A percentile compares a stretch with the other conserved stretches of the same genome.
Conservation (phyloP, 148 eudicot genomes). For the Silene latifolia region DNA sequence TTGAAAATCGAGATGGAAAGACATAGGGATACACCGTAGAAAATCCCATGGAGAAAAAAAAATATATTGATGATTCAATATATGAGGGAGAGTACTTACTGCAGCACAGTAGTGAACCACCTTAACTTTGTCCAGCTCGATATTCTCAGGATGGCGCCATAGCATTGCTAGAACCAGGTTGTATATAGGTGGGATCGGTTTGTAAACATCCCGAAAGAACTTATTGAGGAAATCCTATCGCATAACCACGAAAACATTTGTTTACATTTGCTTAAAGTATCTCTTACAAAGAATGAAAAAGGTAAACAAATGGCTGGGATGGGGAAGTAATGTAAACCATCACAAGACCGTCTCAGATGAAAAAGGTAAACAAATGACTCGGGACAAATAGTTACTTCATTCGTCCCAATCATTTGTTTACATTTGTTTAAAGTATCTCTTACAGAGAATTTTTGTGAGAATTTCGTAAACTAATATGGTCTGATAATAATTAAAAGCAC, state of each 20-base stretch:
- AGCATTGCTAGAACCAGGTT: conserved; percentile 74
- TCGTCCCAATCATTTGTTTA: no score
- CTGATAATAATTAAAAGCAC: no score
- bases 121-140: conserved; percentile 46
- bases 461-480: neutral
- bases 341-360: no score
- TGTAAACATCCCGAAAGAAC: conserved; percentile 60
- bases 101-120: conserved; percentile 86
- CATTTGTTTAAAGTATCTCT: no score
- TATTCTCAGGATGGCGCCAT: conserved; percentile 76
- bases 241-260: neutral
- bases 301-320: no score
- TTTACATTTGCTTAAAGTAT: no score
- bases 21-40: neutral
- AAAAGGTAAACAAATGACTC: no score
- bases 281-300: neutral
- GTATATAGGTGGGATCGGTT: conserved; percentile 58
- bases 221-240: conserved; percentile 70
- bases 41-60: no score
- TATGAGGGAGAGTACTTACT: conserved; percentile 21
- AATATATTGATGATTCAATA: neutral
- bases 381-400: no score
- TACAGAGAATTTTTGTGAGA: neutral
- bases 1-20: no score
- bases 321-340: no score